These are phyloP conservation scores for Croton setiger DNA, from an alignment of 441 rosid genomes.

Conservation along the genomic window DNA sequence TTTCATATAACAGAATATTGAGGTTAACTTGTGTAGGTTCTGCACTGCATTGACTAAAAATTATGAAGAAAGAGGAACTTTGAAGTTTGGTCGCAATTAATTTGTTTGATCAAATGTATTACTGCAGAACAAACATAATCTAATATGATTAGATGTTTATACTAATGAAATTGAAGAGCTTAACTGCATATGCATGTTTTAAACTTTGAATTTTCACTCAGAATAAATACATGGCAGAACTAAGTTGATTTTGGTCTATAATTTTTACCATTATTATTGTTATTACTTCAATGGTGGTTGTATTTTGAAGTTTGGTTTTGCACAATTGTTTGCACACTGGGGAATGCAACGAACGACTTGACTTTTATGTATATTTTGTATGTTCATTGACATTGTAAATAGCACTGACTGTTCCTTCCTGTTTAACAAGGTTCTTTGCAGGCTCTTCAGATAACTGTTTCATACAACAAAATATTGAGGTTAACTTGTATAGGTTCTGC, in stretches of 20 bases:
- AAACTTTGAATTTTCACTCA: neutral
- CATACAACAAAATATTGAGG: conserved; percentile 19
- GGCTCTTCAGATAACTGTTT: conserved; percentile 80
- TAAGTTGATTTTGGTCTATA: neutral
- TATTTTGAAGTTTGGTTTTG: neutral
- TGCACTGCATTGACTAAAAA: too few species aligned
- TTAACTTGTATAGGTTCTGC: conserved; percentile 8
- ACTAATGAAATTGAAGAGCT: neutral
- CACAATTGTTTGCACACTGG: neutral
- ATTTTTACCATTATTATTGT: neutral
- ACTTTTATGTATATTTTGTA: neutral
- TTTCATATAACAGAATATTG: too few species aligned
- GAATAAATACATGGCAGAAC: neutral
- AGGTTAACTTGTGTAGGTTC: too few species aligned
- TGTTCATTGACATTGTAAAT: neutral
- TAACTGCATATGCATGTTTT: neutral
- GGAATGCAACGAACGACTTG: neutral
- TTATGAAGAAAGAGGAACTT: too few species aligned
- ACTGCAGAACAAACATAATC: neutral
- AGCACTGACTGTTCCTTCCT: neutral
- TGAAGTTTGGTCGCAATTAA: neutral
- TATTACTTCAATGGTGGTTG: too few species aligned
- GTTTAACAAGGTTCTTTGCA: conserved; percentile 45
- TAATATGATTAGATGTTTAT: neutral
- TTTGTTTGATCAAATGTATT: neutral